Percentiles rank a stretch among this genome's conserved stretches.
These are phyloP conservation scores for Penicillium goetzii DNA, from an alignment of 495 filamentous ascomycete species.

Conservation along the genomic window DNA sequence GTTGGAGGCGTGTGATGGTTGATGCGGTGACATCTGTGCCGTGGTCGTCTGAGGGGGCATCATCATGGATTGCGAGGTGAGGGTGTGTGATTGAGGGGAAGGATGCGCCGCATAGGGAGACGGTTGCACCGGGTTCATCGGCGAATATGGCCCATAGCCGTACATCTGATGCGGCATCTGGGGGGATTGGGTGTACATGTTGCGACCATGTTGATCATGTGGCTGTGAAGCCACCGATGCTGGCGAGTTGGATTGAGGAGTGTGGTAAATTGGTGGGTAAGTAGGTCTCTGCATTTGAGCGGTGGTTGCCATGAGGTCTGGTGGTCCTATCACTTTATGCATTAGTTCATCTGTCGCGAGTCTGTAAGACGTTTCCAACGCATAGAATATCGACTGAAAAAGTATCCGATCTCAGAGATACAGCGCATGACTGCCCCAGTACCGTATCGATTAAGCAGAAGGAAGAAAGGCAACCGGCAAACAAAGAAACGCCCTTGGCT, in stretches of 20 bases:
- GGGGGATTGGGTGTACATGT: slow-evolving; percentile 79
- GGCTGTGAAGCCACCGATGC: slow-evolving; percentile 92
- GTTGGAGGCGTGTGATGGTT: slow-evolving; percentile 49
- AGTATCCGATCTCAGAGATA: too few species aligned
- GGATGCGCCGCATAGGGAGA: slow-evolving; percentile 79
- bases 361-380: neutral
- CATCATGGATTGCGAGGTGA: slow-evolving; percentile 65
- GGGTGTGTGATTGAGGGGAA: slow-evolving; percentile 66
- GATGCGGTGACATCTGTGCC: slow-evolving; percentile 58
- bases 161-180: slow-evolving; percentile 79
- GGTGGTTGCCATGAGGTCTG: slow-evolving; percentile 88
- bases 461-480: slow-evolving; percentile 8
- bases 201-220: slow-evolving; percentile 83
- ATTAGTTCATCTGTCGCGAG: neutral
- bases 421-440: neutral
- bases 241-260: slow-evolving; percentile 93
- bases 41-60: slow-evolving; percentile 70
- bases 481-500: slow-evolving; percentile 37
- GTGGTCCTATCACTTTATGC: slow-evolving; percentile 60
- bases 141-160: slow-evolving; percentile 72
- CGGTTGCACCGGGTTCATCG: slow-evolving; percentile 69
- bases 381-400: too few species aligned
- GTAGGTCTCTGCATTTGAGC: slow-evolving; percentile 76
- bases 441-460: neutral
- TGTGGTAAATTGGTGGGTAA: slow-evolving; percentile 94